Percentiles rank a stretch among this genome's conserved stretches.
Conservation (phyloP, 768 basidiomycete species). For the Pisolithus microcarpus region DNA sequence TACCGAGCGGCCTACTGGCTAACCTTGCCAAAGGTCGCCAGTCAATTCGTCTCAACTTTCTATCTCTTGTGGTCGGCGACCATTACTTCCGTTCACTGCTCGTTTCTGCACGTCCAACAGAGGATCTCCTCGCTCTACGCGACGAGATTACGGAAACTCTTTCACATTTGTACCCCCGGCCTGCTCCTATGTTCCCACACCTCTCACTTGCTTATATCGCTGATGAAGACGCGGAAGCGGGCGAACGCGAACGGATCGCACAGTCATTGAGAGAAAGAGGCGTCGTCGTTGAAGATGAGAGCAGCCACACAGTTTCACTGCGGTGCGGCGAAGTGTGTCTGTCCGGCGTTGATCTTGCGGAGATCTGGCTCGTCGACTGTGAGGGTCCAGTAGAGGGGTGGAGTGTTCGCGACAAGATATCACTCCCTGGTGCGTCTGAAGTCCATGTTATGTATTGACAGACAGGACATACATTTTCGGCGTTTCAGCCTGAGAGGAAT, state of each 20-base stretch:
- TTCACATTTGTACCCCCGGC: conserved; percentile 28
- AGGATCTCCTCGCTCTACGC: conserved; percentile 44
- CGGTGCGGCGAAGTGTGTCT: conserved; percentile 28
- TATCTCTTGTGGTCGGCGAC: conserved; percentile 47
- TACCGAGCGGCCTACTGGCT: conserved; percentile 29
- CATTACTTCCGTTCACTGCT: conserved; percentile 71
- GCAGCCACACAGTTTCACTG: conserved; percentile 15
- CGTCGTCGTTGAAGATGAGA: conserved; percentile 26
- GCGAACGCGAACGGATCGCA: conserved; percentile 43
- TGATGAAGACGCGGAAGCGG: conserved; percentile 45
- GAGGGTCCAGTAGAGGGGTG: conserved; percentile 55
- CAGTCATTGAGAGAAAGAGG: conserved; percentile 34
- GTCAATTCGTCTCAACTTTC: conserved; percentile 41
- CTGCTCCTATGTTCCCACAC: conserved; percentile 61
- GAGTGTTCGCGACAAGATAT: conserved; percentile 41
- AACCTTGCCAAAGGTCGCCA: conserved; percentile 32
- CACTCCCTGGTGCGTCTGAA: neutral
- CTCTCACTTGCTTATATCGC: conserved; percentile 68
- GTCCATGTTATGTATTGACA: neutral
- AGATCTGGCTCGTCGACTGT: conserved; percentile 57
- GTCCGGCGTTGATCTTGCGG: conserved; percentile 36
- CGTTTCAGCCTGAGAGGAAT: neutral
- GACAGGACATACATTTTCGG: neutral
- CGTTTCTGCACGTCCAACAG: conserved; percentile 40
- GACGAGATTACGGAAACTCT: conserved; percentile 35